Evolutionary conservation across 495 filamentous ascomycete genomes (phyloP), one percentile per base, ranked within the genome.

Genomic region (Hypoxylon intermedium): DNA sequence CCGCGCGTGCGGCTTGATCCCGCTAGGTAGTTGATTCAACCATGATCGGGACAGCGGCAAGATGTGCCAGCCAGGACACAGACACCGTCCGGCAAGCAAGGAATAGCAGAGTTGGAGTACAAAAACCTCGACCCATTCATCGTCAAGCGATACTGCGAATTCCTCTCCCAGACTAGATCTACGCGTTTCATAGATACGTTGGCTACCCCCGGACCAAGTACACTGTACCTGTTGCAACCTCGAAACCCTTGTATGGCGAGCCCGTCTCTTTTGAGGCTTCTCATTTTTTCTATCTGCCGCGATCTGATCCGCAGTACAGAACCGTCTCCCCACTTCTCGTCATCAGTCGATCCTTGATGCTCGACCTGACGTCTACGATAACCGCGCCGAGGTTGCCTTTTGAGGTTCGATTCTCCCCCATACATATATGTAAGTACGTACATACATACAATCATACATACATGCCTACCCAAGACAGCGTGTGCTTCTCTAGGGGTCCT

Each of bases 281-380:
- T 50, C 18, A 34, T 36, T 46, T 63, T 50, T 37, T 55, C 55
- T 52, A 67, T 62, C 60, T 67, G 67, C 56, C 63, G 64, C 67
- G 63, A 67, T 67, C 59, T 67, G 54, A 43, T 58, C 45, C 45
- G 54, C 45, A 33, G 34, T 53, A 45, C n/a, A 26, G 31, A 9
- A 52, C 6, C 26, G 18, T 26, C 56, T 26, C 61, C 49, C 23
- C 50, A 40, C 47, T 45, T 54, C 48, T 60, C 58, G 51, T 63
- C 59, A 54, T 56, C 46, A 46, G 46, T 43, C 33, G 58, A 60
- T 60, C 54, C 58, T 51, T 60, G 48, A 54, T 23, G 41, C 31
- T 55, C 9, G 31, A 41, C 41, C 52, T 54, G 54, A 54, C 43
- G 43, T 49, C 43, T 50, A 53, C 30, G 42, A 58, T 48, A 30